Evolutionary conservation across 1,284 basidiomycete genomes (phyloP).

Genomic region (Trichosporon inkin): DNA sequence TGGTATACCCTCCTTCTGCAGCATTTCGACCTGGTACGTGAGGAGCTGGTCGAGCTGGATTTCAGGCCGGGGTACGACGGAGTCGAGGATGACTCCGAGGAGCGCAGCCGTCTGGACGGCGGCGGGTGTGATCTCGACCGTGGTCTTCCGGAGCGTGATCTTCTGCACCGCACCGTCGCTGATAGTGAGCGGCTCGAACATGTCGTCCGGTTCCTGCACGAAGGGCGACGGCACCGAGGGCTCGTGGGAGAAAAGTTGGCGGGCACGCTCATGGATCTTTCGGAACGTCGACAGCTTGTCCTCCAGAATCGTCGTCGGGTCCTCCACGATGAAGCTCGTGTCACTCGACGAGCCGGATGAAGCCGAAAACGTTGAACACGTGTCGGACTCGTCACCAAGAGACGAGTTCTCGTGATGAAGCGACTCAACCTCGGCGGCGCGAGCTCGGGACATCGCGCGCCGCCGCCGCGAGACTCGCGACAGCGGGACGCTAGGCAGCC

Average conservation of each 20-base stretch:
- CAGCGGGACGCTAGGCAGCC: background rate
- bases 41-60: conserved; percentile 19
- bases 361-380: conserved; percentile 12
- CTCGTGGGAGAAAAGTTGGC: conserved; percentile 2
- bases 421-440: background rate
- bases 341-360: conserved; percentile 9
- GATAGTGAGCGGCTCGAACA: conserved; percentile 14
- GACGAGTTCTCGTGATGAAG: conserved; percentile 15
- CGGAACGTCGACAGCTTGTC: conserved; percentile 13
- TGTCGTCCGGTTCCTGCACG: background rate
- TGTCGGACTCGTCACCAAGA: conserved; percentile 30
- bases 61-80: background rate
- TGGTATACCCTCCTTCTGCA: conserved; percentile 8
- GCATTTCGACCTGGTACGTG: conserved; percentile 8
- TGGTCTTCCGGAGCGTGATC: conserved; percentile 12
- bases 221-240: background rate
- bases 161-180: conserved; percentile 15
- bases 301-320: conserved; percentile 16
- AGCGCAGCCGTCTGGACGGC: conserved; percentile 9
- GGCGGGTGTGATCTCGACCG: conserved; percentile 16
- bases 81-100: conserved; percentile 4
- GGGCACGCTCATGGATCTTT: conserved; percentile 16
- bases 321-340: background rate
- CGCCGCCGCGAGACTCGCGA: conserved; percentile 11
- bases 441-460: conserved; percentile 7